phyloP scores from a whole-genome alignment of 306 rosid species.

The Cotoneaster glaucophyllus region DNA sequence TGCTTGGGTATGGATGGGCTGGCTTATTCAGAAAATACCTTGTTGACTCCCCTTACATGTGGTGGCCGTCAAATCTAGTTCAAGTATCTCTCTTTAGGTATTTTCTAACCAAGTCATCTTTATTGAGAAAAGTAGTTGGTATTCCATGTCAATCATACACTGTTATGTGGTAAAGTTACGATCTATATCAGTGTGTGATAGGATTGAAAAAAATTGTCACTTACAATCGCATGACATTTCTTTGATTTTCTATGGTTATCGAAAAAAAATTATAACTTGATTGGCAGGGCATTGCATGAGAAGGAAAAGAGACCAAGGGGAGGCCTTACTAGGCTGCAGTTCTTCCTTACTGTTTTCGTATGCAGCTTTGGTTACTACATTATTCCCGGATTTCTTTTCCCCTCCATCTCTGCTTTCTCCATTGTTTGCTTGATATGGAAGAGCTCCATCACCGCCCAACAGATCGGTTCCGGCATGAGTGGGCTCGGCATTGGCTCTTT shows the following conservation, averaged over 20 bases:
- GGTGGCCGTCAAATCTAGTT: conserved; percentile 92
- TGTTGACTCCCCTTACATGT: conserved; percentile 92
- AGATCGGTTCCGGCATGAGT: conserved; percentile 59
- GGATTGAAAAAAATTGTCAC: background rate
- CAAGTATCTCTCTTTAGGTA: conserved; percentile 85
- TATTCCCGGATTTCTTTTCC: conserved; percentile 73
- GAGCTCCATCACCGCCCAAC: conserved; percentile 73
- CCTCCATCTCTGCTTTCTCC: conserved; percentile 48
- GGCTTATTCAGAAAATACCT: conserved; percentile 73
- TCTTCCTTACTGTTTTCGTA: conserved; percentile 49
- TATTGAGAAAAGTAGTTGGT: background rate
- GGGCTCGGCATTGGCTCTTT: conserved; percentile 86
- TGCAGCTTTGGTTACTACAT: conserved; percentile 69
- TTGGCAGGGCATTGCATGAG: conserved; percentile 77
- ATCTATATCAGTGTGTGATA: background rate
- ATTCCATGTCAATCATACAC: background rate
- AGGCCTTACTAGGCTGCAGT: conserved; percentile 68
- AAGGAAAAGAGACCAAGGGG: conserved; percentile 65
- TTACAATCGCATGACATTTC: too few relatives aligned
- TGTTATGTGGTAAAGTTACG: background rate
- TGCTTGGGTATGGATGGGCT: conserved; percentile 99
- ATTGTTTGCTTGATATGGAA: conserved; percentile 67
- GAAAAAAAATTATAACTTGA: background rate
- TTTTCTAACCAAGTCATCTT: background rate
- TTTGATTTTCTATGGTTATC: background rate